Conservation (phyloP, 2,329 filamentous ascomycete species). For the Thelonectria olida region DNA sequence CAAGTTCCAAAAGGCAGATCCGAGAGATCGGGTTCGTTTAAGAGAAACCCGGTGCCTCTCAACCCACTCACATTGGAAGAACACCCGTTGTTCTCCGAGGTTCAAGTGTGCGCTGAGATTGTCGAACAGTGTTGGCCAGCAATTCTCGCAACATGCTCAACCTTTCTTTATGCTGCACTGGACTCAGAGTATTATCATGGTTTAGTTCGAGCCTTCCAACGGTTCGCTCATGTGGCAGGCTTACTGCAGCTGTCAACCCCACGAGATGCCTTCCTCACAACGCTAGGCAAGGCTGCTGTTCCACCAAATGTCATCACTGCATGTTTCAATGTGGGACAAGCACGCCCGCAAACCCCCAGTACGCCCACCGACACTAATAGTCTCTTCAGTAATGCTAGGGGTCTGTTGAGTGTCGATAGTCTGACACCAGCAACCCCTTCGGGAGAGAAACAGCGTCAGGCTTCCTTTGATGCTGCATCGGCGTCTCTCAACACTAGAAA, state of each 20-base stretch:
- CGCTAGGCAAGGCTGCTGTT: conserved; percentile 90
- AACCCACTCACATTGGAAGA: conserved; percentile 83
- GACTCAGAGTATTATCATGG: conserved; percentile 95
- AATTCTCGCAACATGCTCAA: conserved; percentile 92
- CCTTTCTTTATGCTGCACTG: conserved; percentile 89
- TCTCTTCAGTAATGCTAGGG: conserved; percentile 77
- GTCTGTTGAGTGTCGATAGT: conserved; percentile 78
- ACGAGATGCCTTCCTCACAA: conserved; percentile 93
- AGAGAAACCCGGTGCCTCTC: conserved; percentile 79
- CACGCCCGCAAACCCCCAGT: conserved; percentile 54
- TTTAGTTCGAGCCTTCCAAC: conserved; percentile 91
- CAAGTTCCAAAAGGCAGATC: conserved; percentile 48
- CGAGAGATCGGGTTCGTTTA: conserved; percentile 73
- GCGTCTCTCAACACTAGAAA: conserved; percentile 85
- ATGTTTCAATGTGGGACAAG: conserved; percentile 61
- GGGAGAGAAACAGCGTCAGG: conserved; percentile 67
- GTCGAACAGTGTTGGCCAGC: conserved; percentile 96
- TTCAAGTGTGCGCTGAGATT: conserved; percentile 81
- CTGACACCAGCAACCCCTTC: conserved; percentile 66
- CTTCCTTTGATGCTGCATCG: conserved; percentile 62
- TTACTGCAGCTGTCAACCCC: conserved; percentile 85
- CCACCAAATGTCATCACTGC: conserved; percentile 79
- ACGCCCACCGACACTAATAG: conserved; percentile 61
- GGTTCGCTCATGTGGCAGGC: conserved; percentile 93
- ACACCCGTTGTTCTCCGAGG: conserved; percentile 75